phyloP scores from a whole-genome alignment of 495 filamentous ascomycete species.

The Podospora didyma region DNA sequence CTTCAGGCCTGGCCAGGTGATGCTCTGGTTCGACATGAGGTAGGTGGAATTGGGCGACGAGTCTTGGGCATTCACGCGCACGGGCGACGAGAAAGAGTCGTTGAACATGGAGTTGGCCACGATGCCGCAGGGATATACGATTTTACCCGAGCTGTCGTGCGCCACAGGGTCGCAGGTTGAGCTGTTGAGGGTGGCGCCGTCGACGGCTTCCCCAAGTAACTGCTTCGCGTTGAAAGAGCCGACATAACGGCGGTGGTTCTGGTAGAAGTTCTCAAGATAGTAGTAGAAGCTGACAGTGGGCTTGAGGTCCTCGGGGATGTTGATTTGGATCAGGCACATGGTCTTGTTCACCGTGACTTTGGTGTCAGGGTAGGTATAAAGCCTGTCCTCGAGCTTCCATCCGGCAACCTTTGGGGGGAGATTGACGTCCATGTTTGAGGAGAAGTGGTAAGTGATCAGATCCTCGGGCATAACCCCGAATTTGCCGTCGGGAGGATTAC shows the following conservation, averaged over 20 bases:
- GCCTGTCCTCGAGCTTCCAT: conserved; percentile 9
- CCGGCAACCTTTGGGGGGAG: conserved; percentile 30
- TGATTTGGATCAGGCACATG: conserved; percentile 67
- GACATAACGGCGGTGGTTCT: conserved; percentile 97
- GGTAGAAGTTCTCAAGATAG: conserved; percentile 95
- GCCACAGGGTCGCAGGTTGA: conserved; percentile 74
- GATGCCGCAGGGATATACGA: conserved; percentile 92
- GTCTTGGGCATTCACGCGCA: conserved; percentile 29
- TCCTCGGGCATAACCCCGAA: conserved; percentile 46
- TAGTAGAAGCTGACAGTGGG: conserved; percentile 91
- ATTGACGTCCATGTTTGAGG: conserved; percentile 35
- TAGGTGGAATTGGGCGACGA: conserved; percentile 45
- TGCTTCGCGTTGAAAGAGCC: conserved; percentile 81
- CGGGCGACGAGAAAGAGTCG: conserved; percentile 71
- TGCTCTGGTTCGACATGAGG: conserved; percentile 67
- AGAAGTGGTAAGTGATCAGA: conserved; percentile 64
- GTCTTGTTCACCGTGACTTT: conserved; percentile 16
- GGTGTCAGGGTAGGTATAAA: conserved; percentile 18
- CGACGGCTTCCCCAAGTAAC: conserved; percentile 66
- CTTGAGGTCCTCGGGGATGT: conserved; percentile 69
- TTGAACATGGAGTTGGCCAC: conserved; percentile 98
- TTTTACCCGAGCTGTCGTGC: conserved; percentile 51
- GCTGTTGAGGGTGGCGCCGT: conserved; percentile 54
- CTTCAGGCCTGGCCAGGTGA: conserved; percentile 81
- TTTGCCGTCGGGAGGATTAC: conserved; percentile 36